Evolutionary conservation across 169 alveolate species (phyloP), one percentile per base, ranked within the genome.

Genomic region (Cryptosporidium andersoni): DNA sequence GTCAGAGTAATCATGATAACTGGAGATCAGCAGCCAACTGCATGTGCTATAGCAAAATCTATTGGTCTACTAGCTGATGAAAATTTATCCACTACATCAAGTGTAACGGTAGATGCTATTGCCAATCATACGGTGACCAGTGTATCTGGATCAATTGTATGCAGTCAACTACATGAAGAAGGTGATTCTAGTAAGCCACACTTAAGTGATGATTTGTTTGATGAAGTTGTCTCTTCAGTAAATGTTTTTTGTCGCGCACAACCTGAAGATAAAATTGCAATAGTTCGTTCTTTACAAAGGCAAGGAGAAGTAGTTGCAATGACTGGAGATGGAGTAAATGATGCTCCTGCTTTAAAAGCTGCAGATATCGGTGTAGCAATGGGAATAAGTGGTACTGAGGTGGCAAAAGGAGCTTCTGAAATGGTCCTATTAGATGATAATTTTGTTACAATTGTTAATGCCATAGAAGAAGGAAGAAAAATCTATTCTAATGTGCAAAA

Each of bases 1-100:
- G 97, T 98, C 43, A 95, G 97, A 4, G 99, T 98, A 11, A 93
- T 98, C 62, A 98, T 98, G 99, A 98, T 98, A 56, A 97, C 99
- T n/a, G 99, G 99, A 16, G 99, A 96, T 91, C 98, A 97, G 92
- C 95, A 92, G 81, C 92, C 92, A 7, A 98, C 99, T 1, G 99
- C 99, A 1, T 90, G 94, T 36, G 99, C 99, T 16, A 96, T 98
- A 52, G 99, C 98, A 5, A 91, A 82, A 81, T 94, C 93, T 64
- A 94, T 95, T 47, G 95, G 96, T 12, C 82, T 96, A 43, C 82
- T 93, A 14, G 89, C 88, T 47, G 91, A 81, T 51, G 89, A 53
- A 45, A 4, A 53, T 53, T 4, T 9, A 53, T 53, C 14, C n/a
- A 25, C 45, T 6, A 8, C 11, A 16, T 65, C 49, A 48, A 36